A percentile compares a stretch with the other conserved stretches of the same genome.
Conservation (phyloP, 2,329 filamentous ascomycete species). For the Lizonia empirigonia region DNA sequence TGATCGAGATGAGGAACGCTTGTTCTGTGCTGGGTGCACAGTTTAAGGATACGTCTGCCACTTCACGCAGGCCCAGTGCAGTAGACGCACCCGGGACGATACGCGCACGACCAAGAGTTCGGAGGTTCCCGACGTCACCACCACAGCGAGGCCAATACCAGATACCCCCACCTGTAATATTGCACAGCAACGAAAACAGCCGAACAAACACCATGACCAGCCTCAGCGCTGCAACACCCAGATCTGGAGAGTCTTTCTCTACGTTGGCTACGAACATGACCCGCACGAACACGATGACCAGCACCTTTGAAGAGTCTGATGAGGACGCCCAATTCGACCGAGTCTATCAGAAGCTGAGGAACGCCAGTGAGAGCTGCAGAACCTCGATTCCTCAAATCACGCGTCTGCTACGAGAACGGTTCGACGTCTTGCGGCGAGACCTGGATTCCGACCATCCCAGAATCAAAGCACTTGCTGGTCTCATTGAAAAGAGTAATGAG, state of each 20-base stretch:
- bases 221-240: constrained; percentile 66
- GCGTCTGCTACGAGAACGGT: constrained; percentile 35
- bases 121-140: constrained; percentile 41
- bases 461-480: constrained; percentile 54
- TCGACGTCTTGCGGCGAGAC: constrained; percentile 37
- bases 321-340: constrained; percentile 82
- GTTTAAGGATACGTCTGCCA: constrained; percentile 36
- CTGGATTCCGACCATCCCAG: constrained; percentile 43
- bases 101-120: constrained; percentile 37
- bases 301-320: constrained; percentile 67
- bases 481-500: constrained; percentile 73
- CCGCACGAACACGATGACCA: constrained; percentile 58
- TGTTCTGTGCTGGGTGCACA: constrained; percentile 57
- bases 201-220: constrained; percentile 60
- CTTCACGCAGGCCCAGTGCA: constrained; percentile 30
- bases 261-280: constrained; percentile 57
- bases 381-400: constrained; percentile 66
- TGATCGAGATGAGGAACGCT: constrained; percentile 65
- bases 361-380: constrained; percentile 74
- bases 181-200: constrained; percentile 55
- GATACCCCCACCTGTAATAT: constrained; percentile 48
- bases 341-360: constrained; percentile 77
- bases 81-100: constrained; percentile 34
- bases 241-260: constrained; percentile 80
- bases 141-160: constrained; percentile 43